Evolutionary conservation across 2,329 filamentous ascomycete genomes (phyloP).

Genomic region (Penicillium janthinellum): DNA sequence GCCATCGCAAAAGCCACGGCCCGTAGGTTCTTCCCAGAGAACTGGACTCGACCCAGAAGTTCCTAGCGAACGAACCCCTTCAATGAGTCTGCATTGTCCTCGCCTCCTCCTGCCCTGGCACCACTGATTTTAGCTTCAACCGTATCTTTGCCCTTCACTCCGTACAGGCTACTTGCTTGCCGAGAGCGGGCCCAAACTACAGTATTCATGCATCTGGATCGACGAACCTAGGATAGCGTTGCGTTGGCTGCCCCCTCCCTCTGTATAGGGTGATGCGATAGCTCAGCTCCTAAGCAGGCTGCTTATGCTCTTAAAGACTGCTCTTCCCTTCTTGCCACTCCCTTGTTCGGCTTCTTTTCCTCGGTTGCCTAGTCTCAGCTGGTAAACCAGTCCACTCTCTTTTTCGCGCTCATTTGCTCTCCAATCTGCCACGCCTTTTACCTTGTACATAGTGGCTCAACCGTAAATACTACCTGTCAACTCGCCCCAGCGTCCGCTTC

Average conservation of each 20-base stretch:
- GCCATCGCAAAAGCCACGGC: not conserved
- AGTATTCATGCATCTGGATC: slow-evolving; percentile 20
- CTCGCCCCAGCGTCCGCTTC: slow-evolving; percentile 1
- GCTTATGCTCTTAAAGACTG: slow-evolving; percentile 15
- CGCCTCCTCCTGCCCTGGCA: slow-evolving; percentile 7
- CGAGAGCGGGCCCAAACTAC: slow-evolving; percentile 14
- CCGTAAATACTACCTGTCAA: slow-evolving; percentile 14
- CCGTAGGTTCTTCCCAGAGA: not conserved
- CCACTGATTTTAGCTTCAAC: slow-evolving; percentile 24
- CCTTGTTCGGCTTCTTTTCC: not conserved
- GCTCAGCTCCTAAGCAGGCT: slow-evolving; percentile 18
- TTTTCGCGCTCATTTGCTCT: slow-evolving; percentile 3
- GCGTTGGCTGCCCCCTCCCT: not conserved
- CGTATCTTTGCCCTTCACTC: slow-evolving; percentile 14
- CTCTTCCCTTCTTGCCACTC: slow-evolving; percentile 8
- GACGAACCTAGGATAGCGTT: slow-evolving; percentile 15
- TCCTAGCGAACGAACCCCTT: slow-evolving; percentile 6
- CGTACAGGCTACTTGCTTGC: slow-evolving; percentile 18
- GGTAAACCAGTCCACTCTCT: slow-evolving; percentile 5
- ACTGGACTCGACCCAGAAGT: not conserved
- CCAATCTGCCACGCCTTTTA: not conserved
- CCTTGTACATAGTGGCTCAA: slow-evolving; percentile 20
- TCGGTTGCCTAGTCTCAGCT: slow-evolving; percentile 20
- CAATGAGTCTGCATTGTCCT: slow-evolving; percentile 10
- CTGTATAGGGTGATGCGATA: slow-evolving; percentile 18